Conservation (phyloP, 345 rosid genomes). For the Garcia nutans region DNA sequence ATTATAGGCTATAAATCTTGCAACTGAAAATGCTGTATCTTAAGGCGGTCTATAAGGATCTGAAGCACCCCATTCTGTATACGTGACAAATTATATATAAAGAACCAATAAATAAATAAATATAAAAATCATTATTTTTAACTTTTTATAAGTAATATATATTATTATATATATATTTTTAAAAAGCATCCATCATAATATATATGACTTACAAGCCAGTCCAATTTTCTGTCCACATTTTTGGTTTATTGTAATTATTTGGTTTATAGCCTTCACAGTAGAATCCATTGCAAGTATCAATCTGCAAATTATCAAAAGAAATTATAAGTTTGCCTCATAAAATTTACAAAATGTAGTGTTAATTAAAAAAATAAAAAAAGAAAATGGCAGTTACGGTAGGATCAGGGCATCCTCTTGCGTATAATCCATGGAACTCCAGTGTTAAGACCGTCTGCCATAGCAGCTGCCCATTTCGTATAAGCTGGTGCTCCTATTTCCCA, state of each 20-base stretch:
- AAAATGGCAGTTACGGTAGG: conserved; percentile 22
- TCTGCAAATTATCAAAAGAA: conserved; percentile 13
- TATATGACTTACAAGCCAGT: conserved; percentile 30
- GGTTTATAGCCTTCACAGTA: conserved; percentile 43
- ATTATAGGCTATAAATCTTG: conserved; percentile 43
- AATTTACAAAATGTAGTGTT: no score
- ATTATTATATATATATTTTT: no score
- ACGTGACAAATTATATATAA: conserved; percentile 17
- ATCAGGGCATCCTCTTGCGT: conserved; percentile 53
- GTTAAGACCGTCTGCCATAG: conserved; percentile 44
- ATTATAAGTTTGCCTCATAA: no score
- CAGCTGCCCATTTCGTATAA: conserved; percentile 46
- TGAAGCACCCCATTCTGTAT: conserved; percentile 45
- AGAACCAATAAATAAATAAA: no score
- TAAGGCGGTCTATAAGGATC: conserved; percentile 45
- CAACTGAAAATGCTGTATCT: conserved; percentile 47
- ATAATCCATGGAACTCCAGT: conserved; percentile 57
- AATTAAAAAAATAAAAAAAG: no score
- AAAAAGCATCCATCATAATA: no score
- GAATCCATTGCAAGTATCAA: conserved; percentile 43
- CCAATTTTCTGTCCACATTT: conserved; percentile 48
- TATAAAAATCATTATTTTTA: no score
- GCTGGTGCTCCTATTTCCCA: conserved; percentile 27
- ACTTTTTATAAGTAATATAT: background rate
- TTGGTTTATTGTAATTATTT: conserved; percentile 39